Conservation (phyloP, 495 filamentous ascomycete species). For the Penicillium canescens region DNA sequence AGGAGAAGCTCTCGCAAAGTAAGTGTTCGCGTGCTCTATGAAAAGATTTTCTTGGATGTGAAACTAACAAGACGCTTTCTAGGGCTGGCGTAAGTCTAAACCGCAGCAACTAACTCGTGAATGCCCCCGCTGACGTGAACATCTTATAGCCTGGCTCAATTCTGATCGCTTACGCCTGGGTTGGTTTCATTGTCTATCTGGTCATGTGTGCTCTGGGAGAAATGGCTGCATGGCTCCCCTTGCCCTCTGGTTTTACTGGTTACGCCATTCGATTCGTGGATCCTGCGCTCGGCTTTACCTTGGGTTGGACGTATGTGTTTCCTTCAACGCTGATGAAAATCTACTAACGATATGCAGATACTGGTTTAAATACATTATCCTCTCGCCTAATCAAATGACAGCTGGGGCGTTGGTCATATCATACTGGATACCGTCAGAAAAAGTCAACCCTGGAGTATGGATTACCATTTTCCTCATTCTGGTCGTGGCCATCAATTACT, state of each 20-base stretch:
- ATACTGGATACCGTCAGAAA: conserved; percentile 58
- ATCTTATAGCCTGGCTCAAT: conserved; percentile 63
- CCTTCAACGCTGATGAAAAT: not conserved
- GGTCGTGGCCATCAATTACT: conserved; percentile 57
- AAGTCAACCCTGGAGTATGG: conserved; percentile 51
- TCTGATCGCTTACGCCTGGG: conserved; percentile 65
- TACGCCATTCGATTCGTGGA: conserved; percentile 65
- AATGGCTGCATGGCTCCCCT: conserved; percentile 68
- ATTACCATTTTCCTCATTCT: conserved; percentile 54
- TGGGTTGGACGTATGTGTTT: conserved; percentile 56
- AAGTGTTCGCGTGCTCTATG: conserved; percentile 7
- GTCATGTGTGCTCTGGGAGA: conserved; percentile 69
- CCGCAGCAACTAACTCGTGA: not conserved
- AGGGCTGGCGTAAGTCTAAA: conserved; percentile 40
- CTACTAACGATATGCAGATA: conserved; percentile 31
- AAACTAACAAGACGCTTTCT: conserved; percentile 6
- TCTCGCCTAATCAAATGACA: conserved; percentile 79
- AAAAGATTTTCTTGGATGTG: not conserved
- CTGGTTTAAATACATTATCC: conserved; percentile 70
- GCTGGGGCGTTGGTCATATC: conserved; percentile 76
- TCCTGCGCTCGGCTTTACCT: conserved; percentile 66
- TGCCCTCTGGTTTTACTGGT: conserved; percentile 60
- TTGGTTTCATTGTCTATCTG: conserved; percentile 62
- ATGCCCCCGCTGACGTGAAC: conserved; percentile 22
- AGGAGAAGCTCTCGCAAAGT: conserved; percentile 62